phyloP scores from a whole-genome alignment of 768 basidiomycete genomes.

The Russula dissimulans region DNA sequence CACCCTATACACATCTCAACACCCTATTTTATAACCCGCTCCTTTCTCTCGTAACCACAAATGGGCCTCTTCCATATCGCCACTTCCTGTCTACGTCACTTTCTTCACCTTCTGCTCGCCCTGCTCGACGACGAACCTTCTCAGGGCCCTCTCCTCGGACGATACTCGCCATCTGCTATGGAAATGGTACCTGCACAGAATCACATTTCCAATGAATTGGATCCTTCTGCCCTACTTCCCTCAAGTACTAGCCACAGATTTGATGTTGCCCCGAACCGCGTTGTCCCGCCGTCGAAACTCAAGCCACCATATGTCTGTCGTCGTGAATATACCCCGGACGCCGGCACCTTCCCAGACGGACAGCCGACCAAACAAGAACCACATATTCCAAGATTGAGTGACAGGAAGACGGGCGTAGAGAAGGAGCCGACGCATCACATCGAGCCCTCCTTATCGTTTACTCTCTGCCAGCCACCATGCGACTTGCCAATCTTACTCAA shows the following conservation, averaged over 20 bases:
- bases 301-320: neutral
- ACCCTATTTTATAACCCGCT: conserved; percentile 4
- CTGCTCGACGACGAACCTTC: conserved; percentile 14
- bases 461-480: conserved; percentile 1
- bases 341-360: neutral
- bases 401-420: neutral
- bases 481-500: conserved; percentile 15
- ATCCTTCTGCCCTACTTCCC: neutral
- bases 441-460: conserved; percentile 11
- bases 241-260: neutral
- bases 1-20: conserved; percentile 6
- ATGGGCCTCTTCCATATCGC: conserved; percentile 17
- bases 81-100: conserved; percentile 10
- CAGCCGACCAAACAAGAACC: neutral
- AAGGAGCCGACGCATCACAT: neutral
- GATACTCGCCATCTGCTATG: conserved; percentile 6
- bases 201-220: neutral
- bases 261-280: neutral
- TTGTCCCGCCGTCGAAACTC: neutral
- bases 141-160: conserved; percentile 13
- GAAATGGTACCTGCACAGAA: conserved; percentile 1
- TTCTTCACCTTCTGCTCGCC: conserved; percentile 16
- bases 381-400: neutral
- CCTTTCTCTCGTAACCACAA: neutral
- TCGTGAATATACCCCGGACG: neutral